Percentiles rank a stretch among this genome's conserved stretches.
Conservation (phyloP, 176 grass and related monocot genomes). For the Aegilops sharonensis region DNA sequence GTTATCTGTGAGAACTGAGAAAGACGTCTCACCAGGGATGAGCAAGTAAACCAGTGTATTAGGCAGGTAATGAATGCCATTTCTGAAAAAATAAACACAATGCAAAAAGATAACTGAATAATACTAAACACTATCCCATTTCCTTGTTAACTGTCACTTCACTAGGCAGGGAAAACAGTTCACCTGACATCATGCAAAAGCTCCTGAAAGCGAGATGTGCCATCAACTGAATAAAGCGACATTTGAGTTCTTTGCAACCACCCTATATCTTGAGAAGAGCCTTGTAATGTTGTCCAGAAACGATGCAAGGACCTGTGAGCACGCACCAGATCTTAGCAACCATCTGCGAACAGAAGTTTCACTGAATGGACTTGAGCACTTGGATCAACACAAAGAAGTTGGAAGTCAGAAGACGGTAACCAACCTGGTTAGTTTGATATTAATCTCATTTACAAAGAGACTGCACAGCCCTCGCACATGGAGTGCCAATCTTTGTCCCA, state of each 20-base stretch:
- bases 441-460: conserved; percentile 19
- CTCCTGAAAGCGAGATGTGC: conserved; percentile 61
- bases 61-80: conserved; percentile 70
- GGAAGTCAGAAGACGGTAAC: background rate
- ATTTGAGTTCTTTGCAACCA: conserved; percentile 72
- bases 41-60: conserved; percentile 87
- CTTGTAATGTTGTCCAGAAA: conserved; percentile 68
- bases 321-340: conserved; percentile 16
- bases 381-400: background rate
- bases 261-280: conserved; percentile 82
- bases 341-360: background rate
- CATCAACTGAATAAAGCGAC: conserved; percentile 52
- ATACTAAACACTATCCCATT: too few species aligned
- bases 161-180: background rate
- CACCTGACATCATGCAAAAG: conserved; percentile 75
- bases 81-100: conserved; percentile 63
- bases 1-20: background rate
- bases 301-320: conserved; percentile 59
- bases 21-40: conserved; percentile 74
- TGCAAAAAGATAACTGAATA: too few species aligned
- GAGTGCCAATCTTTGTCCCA: conserved; percentile 50
- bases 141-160: background rate
- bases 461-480: conserved; percentile 36
- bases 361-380: background rate
- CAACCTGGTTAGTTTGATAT: conserved; percentile 39